A percentile compares a stretch with the other conserved stretches of the same genome.
Conservation (phyloP, 306 rosid species). For the Aeschynomene evenia region DNA sequence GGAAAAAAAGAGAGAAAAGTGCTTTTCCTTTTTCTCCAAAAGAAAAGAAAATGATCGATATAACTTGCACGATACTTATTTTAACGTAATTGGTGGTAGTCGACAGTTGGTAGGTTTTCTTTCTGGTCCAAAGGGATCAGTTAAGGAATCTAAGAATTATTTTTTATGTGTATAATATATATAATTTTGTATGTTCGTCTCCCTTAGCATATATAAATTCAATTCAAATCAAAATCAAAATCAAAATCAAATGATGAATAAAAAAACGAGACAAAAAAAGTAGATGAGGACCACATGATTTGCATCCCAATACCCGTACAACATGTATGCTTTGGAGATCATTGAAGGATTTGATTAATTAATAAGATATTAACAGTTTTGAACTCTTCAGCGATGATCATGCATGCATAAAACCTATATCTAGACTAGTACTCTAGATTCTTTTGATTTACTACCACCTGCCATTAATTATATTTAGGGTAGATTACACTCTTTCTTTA, state of each 20-base stretch:
- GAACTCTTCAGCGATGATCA: not conserved
- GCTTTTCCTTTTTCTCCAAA: not conserved
- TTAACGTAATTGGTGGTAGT: slow-evolving; percentile 21
- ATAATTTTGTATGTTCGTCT: not conserved
- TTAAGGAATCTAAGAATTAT: slow-evolving; percentile 25
- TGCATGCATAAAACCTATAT: not conserved
- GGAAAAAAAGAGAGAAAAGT: not conserved
- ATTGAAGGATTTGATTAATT: not conserved
- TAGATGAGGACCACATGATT: slow-evolving; percentile 29
- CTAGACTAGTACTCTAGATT: slow-evolving; percentile 10
- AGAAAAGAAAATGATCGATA: not conserved
- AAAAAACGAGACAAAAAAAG: slow-evolving; percentile 10
- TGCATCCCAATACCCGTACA: slow-evolving; percentile 29
- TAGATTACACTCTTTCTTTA: too few species aligned
- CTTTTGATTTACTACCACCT: not conserved
- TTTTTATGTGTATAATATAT: too few species aligned
- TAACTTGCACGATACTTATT: slow-evolving; percentile 21
- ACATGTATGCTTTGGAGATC: slow-evolving; percentile 1
- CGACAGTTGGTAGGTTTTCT: slow-evolving; percentile 26
- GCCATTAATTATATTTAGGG: not conserved
- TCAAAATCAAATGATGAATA: too few species aligned
- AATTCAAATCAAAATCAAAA: not conserved
- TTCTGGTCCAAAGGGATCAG: not conserved
- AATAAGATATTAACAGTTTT: not conserved
- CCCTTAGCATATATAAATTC: not conserved